Base-by-base conservation (phyloP, 1,284 basidiomycete genomes). In the Malassezia nana region DNA sequence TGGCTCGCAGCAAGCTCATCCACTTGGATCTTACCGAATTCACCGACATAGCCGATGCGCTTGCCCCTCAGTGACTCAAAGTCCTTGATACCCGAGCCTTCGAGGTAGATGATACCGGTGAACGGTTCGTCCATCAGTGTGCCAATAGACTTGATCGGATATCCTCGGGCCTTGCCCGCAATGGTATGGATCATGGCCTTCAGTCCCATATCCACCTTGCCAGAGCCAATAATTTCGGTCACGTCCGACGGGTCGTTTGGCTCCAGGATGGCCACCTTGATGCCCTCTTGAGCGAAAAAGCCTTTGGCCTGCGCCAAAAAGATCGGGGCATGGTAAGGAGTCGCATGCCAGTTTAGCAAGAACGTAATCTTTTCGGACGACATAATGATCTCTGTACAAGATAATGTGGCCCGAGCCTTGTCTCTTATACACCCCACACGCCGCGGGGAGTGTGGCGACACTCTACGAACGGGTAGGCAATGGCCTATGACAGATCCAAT, bases 41-140 rank as follows among this genome's bases (percentile, higher is more conserved):
- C 59, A 62, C 76, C 65, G 62, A 79, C 67, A 70, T 78, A 72
- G 59, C 75, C 57, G 72, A 74, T 78, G 62, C 65, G 75, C 59
- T 76, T 76, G 43, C 75, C 75, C 7, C 65, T 63, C 24, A 77
- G 67, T 18, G 66, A 69, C 43, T 55, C 61, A 49, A 77, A 76
- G 61, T 75, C 71, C 16, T 67, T 67, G 59, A 76, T 67, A 29
- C 72, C 74, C 10, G 64, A 66, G 9, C 74, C 73, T 48, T 72
- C 67, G 42, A 76, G 64, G 62, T 76, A 76, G 49, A 76, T 63
- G 32, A 76, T 63, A 18, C 76, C 76, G 12, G 76, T 76, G 61
- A 76, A 75, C 24, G 76, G 76, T 59, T 76, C 74, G 46, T 72
- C 68, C 66, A 75, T 67, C 35, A 74, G 65, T 4, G 74, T 72